Percentiles rank a stretch among this genome's conserved stretches.
Conservation (phyloP, 176 grass and related monocot species). For the Pontederia crassipes region DNA sequence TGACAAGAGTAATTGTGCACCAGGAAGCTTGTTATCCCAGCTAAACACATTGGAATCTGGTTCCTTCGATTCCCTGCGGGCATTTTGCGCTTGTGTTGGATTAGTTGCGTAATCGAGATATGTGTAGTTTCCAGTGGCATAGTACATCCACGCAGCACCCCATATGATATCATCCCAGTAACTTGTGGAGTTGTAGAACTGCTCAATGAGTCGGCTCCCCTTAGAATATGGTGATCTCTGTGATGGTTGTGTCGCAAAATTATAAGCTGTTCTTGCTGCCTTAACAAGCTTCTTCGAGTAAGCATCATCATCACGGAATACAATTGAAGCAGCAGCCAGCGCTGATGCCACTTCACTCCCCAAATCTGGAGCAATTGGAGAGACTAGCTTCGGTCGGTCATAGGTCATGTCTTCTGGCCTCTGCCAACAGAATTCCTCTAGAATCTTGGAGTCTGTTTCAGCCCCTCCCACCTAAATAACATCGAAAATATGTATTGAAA, state of each 20-base stretch:
- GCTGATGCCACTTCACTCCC: conserved; percentile 58
- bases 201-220: conserved; percentile 24
- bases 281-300: conserved; percentile 40
- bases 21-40: conserved; percentile 74
- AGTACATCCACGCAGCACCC: conserved; percentile 68
- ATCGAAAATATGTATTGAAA: too few species aligned
- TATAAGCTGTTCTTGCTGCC: conserved; percentile 38
- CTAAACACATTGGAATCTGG: conserved; percentile 46
- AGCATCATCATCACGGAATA: conserved; percentile 27
- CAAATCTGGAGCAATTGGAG: conserved; percentile 36
- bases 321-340: conserved; percentile 68
- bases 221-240: conserved; percentile 30
- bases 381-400: conserved; percentile 36
- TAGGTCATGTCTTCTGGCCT: conserved; percentile 60
- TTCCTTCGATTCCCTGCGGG: conserved; percentile 39
- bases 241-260: conserved; percentile 32
- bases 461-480: background rate
- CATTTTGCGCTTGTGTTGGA: conserved; percentile 21
- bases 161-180: conserved; percentile 80
- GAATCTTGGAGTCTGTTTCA: background rate
- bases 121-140: conserved; percentile 58
- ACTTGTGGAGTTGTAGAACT: conserved; percentile 68
- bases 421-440: conserved; percentile 41
- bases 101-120: conserved; percentile 62
- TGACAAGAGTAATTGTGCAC: background rate